Base-by-base conservation (phyloP, 2,329 filamentous ascomycete genomes). In the Nothophoma quercina region DNA sequence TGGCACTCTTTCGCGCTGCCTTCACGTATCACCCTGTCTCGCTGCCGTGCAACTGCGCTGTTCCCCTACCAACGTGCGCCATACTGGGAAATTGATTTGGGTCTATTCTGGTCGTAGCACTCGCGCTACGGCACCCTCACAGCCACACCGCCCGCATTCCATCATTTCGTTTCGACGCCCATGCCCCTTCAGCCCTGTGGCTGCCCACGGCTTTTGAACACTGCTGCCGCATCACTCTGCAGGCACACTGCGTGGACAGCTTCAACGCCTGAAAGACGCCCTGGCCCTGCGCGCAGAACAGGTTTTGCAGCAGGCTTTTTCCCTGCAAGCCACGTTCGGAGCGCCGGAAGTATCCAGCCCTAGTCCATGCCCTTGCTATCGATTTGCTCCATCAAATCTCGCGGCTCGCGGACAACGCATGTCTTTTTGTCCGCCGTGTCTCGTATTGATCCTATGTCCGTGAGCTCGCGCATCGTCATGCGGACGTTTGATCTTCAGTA, bases 101-200 rank as follows among this genome's bases (percentile, higher is more conserved):
- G 22, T 21, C 45, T 41, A 43, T 41, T 36, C 33, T 41, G 22
- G 36, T 40, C 28, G 19, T 25, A 16, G 35, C 16, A 15, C 4
- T 15, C 22, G 41, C 41, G 35, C 48, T 43, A 47, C 43, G 19
- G 39, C 50, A 26, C 19, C 50, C 43, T 47, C 50, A 53, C 50
- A 54, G 51, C 51, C 51, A 54, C 51, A 32, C 49, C 30, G 43
- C 26, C 42, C 42, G 38, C 50, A 38, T 46, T 36, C 49, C 49
- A 45, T 35, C 49, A 25, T 51, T 22, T 38, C 28, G 16, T 28
- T 34, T 23, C 33, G 28, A 25, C 25, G 12, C n/a, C 33, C 29
- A 10, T 22, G 9, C 9, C 34, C 38, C 25, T 25, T 33, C 39
- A 21, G 19, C 19, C 35, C 46, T 47, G 49, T 46, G 49, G 49